phyloP scores from a whole-genome alignment of 495 filamentous ascomycete genomes.

The Aspergillus steynii region DNA sequence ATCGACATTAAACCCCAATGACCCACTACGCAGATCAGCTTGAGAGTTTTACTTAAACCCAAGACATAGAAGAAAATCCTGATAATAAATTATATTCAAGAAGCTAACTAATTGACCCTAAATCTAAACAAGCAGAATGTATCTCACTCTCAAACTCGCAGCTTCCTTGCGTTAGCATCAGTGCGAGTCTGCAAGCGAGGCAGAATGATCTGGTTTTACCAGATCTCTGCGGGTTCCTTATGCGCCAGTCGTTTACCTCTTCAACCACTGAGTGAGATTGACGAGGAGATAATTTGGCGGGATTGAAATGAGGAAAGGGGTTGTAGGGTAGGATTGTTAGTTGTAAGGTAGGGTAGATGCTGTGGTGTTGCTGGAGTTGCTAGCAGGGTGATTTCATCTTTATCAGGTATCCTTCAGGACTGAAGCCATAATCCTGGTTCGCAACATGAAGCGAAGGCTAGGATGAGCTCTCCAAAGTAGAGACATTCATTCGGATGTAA shows the following conservation, averaged over 20 bases:
- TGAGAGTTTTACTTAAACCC: no score
- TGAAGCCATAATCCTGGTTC: no score
- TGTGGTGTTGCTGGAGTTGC: conserved; percentile 9
- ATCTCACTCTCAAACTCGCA: conserved; percentile 55
- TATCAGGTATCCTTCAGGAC: no score
- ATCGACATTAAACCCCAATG: no score
- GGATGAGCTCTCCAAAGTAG: no score
- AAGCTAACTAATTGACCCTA: not conserved
- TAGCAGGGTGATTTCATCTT: no score
- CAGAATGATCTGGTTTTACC: conserved; percentile 28
- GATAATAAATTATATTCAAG: conserved; percentile 1
- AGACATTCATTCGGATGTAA: no score
- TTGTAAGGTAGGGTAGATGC: not conserved
- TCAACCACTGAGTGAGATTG: conserved; percentile 49
- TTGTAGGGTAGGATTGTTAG: not conserved
- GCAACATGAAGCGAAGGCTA: no score
- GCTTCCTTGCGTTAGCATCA: conserved; percentile 40
- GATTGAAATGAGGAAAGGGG: not conserved
- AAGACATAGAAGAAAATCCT: not conserved
- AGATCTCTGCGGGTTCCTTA: conserved; percentile 31
- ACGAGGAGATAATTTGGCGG: conserved; percentile 53
- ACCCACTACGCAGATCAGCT: no score
- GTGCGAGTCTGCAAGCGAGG: conserved; percentile 56
- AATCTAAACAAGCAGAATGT: conserved; percentile 28
- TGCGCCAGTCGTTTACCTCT: conserved; percentile 55